Percentiles rank a stretch among this genome's conserved stretches.
Conservation (phyloP, 1,139 yeast species). For the Arxiozyma bovina region DNA sequence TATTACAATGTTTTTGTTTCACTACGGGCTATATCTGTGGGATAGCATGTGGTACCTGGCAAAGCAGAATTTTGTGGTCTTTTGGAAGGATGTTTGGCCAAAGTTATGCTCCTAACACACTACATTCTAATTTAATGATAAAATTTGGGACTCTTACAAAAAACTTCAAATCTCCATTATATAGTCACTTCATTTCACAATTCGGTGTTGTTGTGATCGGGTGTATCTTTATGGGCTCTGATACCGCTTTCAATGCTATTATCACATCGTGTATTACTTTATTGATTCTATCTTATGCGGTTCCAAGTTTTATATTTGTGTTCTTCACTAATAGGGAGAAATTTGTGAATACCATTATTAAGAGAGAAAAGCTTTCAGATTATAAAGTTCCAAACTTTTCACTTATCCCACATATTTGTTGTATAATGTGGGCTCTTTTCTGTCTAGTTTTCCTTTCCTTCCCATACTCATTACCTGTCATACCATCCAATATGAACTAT, state of each 20-base stretch:
- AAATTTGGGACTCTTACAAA: conserved; percentile 10
- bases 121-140: conserved; percentile 17
- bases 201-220: conserved; percentile 31
- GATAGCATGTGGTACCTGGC: conserved; percentile 46
- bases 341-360: conserved; percentile 25
- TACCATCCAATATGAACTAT: not conserved
- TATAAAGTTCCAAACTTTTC: conserved; percentile 15
- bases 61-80: conserved; percentile 46
- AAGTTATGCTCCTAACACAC: conserved; percentile 13
- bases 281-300: conserved; percentile 31
- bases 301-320: conserved; percentile 28
- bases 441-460: conserved; percentile 38
- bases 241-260: conserved; percentile 34
- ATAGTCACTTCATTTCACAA: conserved; percentile 32
- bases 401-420: conserved; percentile 39
- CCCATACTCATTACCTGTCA: conserved; percentile 40
- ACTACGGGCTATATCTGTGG: conserved; percentile 41
- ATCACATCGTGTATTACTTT: conserved; percentile 34
- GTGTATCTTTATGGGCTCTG: conserved; percentile 33
- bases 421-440: conserved; percentile 37
- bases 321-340: conserved; percentile 38
- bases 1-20: conserved; percentile 37
- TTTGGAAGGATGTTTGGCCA: conserved; percentile 34
- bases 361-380: conserved; percentile 2
- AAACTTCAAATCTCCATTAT: conserved; percentile 29